Evolutionary conservation across 1,139 yeast species (phyloP), one percentile per base, ranked within the genome.

Genomic region (Saccharomyces pastorianus): DNA sequence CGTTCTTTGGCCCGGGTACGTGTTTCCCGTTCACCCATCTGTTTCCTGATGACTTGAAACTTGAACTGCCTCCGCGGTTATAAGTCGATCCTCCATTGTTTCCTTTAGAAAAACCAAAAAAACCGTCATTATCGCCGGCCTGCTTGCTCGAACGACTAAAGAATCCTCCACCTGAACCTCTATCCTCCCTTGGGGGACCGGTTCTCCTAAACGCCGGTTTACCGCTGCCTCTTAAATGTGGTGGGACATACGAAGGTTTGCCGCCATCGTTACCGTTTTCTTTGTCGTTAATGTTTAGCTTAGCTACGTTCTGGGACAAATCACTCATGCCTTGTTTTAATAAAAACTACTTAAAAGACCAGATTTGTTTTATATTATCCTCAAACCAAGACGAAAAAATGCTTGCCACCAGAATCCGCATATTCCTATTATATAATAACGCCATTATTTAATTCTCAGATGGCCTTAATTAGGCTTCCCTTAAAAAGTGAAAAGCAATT

Each of bases 21-120:
- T 93, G 98, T 69, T 81, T 82, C 62, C 97, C 98, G 67, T 91
- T 87, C 56, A 79, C 84, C 82, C 90, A 93, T 62, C 78, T 79
- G 63, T 72, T 68, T 67, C 50, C 72, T 71, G 53, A 73, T 70
- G 56, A 66, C 58, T 59, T 51, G 61, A 58, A 34, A 13, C 60
- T 60, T 34, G 60, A 59, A 47, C 62, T 60, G 44, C 59, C 53
- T 26, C 57, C 49, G 57, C 57, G 53, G 46, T 65, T 58, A 48
- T 28, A 42, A 17, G 11, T 51, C 51, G 50, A 25, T 20, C 14
- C 11, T 14, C 29, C 48, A 46, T 1, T 50, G 9, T 17, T 26
- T 13, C 17, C 38, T 14, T 54, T 48, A 51, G 41, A 53, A 48
- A 54, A 56, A 17, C 61, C 59, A 50, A 53, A 51, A 54, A 60